Evolutionary conservation across 2,329 filamentous ascomycete genomes (phyloP).

Genomic region (Podosphaera xanthii): DNA sequence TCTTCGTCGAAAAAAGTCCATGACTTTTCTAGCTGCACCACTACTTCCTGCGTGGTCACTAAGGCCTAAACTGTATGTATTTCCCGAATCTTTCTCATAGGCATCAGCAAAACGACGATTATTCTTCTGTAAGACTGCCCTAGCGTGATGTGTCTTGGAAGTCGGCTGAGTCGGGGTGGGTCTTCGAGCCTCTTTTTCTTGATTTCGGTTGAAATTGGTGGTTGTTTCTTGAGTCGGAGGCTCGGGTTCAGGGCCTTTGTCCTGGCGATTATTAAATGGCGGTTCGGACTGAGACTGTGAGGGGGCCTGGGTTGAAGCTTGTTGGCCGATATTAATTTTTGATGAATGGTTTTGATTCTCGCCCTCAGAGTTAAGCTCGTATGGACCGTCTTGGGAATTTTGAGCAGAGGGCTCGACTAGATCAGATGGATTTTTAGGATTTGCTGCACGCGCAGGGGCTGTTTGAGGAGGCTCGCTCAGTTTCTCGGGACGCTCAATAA

Average conservation of each 20-base stretch:
- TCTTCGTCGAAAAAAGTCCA: conserved; percentile 91
- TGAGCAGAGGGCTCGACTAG: background rate
- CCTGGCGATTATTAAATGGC: conserved; percentile 13
- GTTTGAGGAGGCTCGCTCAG: conserved; percentile 10
- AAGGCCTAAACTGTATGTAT: conserved; percentile 28
- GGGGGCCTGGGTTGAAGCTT: conserved; percentile 17
- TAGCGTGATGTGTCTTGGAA: conserved; percentile 1
- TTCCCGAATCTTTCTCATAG: conserved; percentile 54
- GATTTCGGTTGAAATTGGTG: conserved; percentile 5
- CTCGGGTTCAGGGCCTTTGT: conserved; percentile 14
- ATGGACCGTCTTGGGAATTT: conserved; percentile 10
- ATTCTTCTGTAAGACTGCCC: conserved; percentile 54
- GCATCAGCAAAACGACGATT: conserved; percentile 72
- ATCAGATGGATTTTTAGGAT: conserved; percentile 8
- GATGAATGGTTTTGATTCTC: conserved; percentile 17
- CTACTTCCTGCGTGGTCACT: conserved; percentile 56
- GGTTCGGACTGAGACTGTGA: conserved; percentile 11
- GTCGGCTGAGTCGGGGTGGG: background rate
- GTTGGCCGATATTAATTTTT: conserved; percentile 15
- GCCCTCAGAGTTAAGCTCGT: conserved; percentile 12
- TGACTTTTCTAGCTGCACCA: conserved; percentile 73
- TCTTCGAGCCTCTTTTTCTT: background rate
- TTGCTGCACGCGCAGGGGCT: conserved; percentile 3
- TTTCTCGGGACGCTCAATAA: conserved; percentile 10
- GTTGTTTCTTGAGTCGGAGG: conserved; percentile 11